Conservation (phyloP, 2,329 filamentous ascomycete genomes). For the Zymoseptoria brevis region DNA sequence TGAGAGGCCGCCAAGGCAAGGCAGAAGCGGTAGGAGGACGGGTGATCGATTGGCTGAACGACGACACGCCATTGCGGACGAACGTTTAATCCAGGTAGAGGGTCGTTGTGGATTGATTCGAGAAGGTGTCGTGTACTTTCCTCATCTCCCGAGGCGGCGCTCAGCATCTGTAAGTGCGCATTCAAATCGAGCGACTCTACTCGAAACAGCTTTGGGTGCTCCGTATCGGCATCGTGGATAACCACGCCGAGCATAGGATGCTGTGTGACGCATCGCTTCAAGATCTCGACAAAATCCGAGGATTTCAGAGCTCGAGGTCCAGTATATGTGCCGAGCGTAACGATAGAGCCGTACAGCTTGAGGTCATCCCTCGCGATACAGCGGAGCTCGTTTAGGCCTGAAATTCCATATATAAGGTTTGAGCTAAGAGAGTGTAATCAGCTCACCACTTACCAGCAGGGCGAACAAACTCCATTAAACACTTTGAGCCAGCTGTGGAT, state of each 20-base stretch:
- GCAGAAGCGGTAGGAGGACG: constrained; percentile 2
- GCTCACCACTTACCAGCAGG: constrained; percentile 6
- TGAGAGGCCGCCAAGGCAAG: constrained; percentile 40
- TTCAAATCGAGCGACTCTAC: constrained; percentile 30
- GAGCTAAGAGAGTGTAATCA: background rate
- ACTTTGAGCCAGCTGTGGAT: too few species aligned
- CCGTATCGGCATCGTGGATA: constrained; percentile 31
- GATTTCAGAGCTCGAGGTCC: constrained; percentile 11
- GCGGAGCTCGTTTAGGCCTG: constrained; percentile 36
- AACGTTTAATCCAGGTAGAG: constrained; percentile 19
- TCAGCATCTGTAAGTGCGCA: constrained; percentile 33
- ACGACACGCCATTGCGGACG: constrained; percentile 40
- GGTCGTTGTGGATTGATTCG: constrained; percentile 29
- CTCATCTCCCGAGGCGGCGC: background rate
- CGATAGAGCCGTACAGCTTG: constrained; percentile 34
- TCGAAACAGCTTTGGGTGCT: constrained; percentile 31
- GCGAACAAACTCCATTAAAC: constrained; percentile 7
- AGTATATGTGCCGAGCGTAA: constrained; percentile 32
- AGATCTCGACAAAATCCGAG: constrained; percentile 23
- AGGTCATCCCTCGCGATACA: constrained; percentile 36
- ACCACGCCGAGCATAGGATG: constrained; percentile 34
- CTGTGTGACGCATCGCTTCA: constrained; percentile 33
- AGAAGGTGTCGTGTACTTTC: constrained; percentile 11
- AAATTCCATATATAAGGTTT: background rate
- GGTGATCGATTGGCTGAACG: constrained; percentile 23